Conservation (phyloP, 495 filamentous ascomycete species). For the Penicillium goetzii region DNA sequence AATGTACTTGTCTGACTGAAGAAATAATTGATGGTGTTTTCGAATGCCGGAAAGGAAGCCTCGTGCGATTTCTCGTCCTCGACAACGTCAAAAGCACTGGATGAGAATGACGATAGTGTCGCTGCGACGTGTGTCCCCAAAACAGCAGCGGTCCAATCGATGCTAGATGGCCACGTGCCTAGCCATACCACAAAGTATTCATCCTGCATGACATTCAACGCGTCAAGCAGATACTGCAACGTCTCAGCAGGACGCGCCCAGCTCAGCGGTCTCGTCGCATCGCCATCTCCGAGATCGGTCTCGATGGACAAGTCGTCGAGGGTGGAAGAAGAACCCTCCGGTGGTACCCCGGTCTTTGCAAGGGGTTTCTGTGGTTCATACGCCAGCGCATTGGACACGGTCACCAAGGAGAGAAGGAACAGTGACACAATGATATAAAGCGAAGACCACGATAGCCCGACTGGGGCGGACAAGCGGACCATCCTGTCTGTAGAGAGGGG, state of each 20-base stretch:
- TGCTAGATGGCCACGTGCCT: constrained; percentile 82
- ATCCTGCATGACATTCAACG: constrained; percentile 75
- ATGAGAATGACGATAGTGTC: constrained; percentile 65
- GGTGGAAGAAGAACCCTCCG: background rate
- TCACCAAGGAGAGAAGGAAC: constrained; percentile 26
- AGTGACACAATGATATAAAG: constrained; percentile 30
- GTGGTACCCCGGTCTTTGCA: constrained; percentile 3
- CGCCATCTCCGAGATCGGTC: constrained; percentile 18
- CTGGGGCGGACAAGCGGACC: constrained; percentile 20
- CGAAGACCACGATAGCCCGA: constrained; percentile 21
- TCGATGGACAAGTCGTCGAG: constrained; percentile 12
- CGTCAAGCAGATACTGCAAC: constrained; percentile 53
- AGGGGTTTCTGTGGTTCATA: constrained; percentile 35
- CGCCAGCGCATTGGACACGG: constrained; percentile 37
- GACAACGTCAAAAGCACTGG: constrained; percentile 31
- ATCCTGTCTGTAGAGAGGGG: constrained; percentile 20
- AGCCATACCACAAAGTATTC: constrained; percentile 75
- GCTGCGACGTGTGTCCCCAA: constrained; percentile 79
- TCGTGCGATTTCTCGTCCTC: constrained; percentile 21
- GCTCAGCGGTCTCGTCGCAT: constrained; percentile 12
- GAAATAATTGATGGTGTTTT: constrained; percentile 81
- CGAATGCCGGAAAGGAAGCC: constrained; percentile 50
- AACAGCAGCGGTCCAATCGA: constrained; percentile 95
- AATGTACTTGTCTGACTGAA: constrained; percentile 74
- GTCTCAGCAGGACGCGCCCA: constrained; percentile 32